Evolutionary conservation across 257 asterid genomes (phyloP).

Genomic region (Cordia subcordata): DNA sequence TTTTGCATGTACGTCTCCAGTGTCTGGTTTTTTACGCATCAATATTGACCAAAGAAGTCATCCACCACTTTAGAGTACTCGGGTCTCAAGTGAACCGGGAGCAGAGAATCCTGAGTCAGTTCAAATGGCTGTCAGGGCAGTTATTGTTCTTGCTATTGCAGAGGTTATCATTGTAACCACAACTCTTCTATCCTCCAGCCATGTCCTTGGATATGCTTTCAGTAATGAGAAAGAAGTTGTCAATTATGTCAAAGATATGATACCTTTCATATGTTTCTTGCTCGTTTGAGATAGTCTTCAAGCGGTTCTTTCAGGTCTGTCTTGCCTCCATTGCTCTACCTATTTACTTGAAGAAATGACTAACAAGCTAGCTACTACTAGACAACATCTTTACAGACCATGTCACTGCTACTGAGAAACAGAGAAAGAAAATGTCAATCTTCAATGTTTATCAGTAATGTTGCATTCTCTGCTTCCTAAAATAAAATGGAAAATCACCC

Average conservation of each 20-base stretch:
- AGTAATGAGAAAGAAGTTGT: constrained; percentile 51
- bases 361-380: no score
- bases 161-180: constrained; percentile 49
- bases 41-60: no score
- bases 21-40: no score
- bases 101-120: constrained; percentile 47
- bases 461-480: no score
- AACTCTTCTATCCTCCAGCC: constrained; percentile 27
- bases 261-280: constrained; percentile 55
- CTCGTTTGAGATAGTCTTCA: constrained; percentile 54
- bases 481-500: no score
- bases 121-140: constrained; percentile 18
- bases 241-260: constrained; percentile 49
- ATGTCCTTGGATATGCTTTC: constrained; percentile 50
- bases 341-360: no score
- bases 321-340: no score
- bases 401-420: no score
- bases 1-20: neutral
- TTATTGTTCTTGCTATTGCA: constrained; percentile 37
- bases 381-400: no score
- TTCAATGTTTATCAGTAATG: no score
- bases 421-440: no score
- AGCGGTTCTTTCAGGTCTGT: constrained; percentile 55
- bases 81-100: constrained; percentile 74
- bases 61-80: constrained; percentile 36